Percentiles rank a stretch among this genome's conserved stretches.
These are phyloP conservation scores for Torulaspora quercuum DNA, from an alignment of 805 yeast species.

Conservation along the genomic window DNA sequence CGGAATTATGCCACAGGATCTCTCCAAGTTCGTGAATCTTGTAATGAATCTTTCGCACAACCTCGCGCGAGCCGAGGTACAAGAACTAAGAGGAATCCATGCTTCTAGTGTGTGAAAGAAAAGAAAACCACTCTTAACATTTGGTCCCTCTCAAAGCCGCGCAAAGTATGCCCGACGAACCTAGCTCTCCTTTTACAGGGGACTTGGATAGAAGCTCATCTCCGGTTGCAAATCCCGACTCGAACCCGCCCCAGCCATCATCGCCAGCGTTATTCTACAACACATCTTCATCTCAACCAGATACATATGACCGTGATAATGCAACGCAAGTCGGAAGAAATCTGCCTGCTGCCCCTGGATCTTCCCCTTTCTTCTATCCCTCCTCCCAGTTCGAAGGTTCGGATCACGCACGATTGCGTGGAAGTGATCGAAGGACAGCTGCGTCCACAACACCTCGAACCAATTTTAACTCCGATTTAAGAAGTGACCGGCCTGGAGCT, in stretches of 20 bases:
- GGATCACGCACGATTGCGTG: slow-evolving; percentile 22
- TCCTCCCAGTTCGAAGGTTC: slow-evolving; percentile 36
- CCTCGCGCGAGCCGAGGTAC: no score
- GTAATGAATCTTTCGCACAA: no score
- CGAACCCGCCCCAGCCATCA: slow-evolving; percentile 38
- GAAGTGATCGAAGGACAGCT: slow-evolving; percentile 15
- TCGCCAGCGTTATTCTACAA: slow-evolving; percentile 37
- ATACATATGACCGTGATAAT: slow-evolving; percentile 28
- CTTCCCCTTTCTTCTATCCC: slow-evolving; percentile 47
- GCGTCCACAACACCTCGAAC: slow-evolving; percentile 25
- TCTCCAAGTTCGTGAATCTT: no score
- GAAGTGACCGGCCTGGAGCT: slow-evolving; percentile 43
- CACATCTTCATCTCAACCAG: slow-evolving; percentile 34
- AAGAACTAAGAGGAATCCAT: no score
- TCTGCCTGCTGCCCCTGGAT: slow-evolving; percentile 32
- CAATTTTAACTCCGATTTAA: slow-evolving; percentile 39
- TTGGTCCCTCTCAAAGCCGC: no score
- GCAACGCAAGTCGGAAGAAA: slow-evolving; percentile 15
- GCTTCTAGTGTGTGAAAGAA: no score
- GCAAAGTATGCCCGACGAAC: slow-evolving; percentile 28
- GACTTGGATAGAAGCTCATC: slow-evolving; percentile 36
- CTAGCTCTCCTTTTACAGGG: slow-evolving; percentile 39
- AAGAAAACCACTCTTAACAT: no score
- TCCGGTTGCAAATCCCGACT: slow-evolving; percentile 37
- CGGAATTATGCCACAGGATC: no score